phyloP scores from a whole-genome alignment of 1,139 yeast genomes.

The Yamadazyma aaseri region DNA sequence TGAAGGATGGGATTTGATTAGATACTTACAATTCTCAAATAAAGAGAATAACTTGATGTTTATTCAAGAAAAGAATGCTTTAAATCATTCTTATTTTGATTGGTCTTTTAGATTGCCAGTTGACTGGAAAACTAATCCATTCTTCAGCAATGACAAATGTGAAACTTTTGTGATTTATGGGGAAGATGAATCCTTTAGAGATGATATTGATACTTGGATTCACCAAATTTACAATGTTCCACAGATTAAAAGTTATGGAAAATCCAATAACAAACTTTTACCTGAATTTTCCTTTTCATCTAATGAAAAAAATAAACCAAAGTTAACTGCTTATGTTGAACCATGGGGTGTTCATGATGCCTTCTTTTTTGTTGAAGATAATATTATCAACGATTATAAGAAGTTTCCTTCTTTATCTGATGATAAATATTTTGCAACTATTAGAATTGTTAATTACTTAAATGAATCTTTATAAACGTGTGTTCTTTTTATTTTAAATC shows the following conservation, averaged over 20 bases:
- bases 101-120: constrained; percentile 20
- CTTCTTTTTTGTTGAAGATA: constrained; percentile 33
- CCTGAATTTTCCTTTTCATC: constrained; percentile 17
- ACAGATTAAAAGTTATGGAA: constrained; percentile 19
- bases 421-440: constrained; percentile 27
- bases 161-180: constrained; percentile 36
- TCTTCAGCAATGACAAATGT: constrained; percentile 24
- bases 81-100: constrained; percentile 13
- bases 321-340: constrained; percentile 28
- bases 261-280: constrained; percentile 23
- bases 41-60: constrained; percentile 6
- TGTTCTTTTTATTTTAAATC: background rate
- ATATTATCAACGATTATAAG: constrained; percentile 14
- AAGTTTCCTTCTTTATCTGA: constrained; percentile 21
- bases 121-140: constrained; percentile 36
- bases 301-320: constrained; percentile 14
- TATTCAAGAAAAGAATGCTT: constrained; percentile 7
- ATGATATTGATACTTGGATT: constrained; percentile 39
- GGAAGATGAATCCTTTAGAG: constrained; percentile 46
- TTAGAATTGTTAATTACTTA: constrained; percentile 26
- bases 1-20: constrained; percentile 30
- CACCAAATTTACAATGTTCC: constrained; percentile 28
- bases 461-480: constrained; percentile 14
- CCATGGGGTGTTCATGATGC: constrained; percentile 49
- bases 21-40: constrained; percentile 10